phyloP scores from a whole-genome alignment of 352 stramenopile species.

The Phytophthora meadii region DNA sequence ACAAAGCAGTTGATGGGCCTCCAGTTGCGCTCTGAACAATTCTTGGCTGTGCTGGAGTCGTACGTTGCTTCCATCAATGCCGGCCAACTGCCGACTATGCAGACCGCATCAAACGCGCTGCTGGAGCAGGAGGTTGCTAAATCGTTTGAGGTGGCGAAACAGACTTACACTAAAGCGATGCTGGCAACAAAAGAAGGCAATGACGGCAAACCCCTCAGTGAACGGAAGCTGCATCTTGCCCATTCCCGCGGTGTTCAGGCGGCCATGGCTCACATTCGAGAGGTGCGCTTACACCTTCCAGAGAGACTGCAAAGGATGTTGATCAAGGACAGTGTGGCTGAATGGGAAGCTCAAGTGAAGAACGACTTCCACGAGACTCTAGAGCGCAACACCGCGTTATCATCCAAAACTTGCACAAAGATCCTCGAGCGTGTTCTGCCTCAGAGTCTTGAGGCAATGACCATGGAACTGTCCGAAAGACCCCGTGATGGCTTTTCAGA shows the following conservation, averaged over 20 bases:
- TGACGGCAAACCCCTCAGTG: constrained; percentile 2
- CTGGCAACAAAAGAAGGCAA: background rate
- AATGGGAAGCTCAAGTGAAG: constrained; percentile 33
- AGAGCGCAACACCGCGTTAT: constrained; percentile 23
- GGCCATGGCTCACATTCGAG: constrained; percentile 32
- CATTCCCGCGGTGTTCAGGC: constrained; percentile 42
- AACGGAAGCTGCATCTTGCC: constrained; percentile 32
- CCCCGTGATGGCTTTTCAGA: constrained; percentile 61
- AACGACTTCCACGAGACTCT: constrained; percentile 21
- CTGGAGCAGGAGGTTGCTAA: constrained; percentile 47
- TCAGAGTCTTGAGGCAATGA: constrained; percentile 47
- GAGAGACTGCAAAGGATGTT: constrained; percentile 40
- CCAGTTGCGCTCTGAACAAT: constrained; percentile 43
- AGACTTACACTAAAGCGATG: constrained; percentile 34
- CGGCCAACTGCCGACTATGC: constrained; percentile 51
- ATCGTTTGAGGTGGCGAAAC: constrained; percentile 35
- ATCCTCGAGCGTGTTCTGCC: constrained; percentile 43
- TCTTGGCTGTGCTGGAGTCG: constrained; percentile 46
- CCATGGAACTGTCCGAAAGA: constrained; percentile 40
- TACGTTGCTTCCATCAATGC: constrained; percentile 59
- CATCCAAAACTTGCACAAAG: constrained; percentile 21
- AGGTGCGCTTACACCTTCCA: constrained; percentile 28
- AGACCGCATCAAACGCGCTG: constrained; percentile 49
- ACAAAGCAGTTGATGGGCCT: constrained; percentile 54
- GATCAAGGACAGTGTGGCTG: constrained; percentile 35